Evolutionary conservation across 176 grass and related monocot species (phyloP), one percentile per base, ranked within the genome.

Genomic region (Oryza meridionalis): DNA sequence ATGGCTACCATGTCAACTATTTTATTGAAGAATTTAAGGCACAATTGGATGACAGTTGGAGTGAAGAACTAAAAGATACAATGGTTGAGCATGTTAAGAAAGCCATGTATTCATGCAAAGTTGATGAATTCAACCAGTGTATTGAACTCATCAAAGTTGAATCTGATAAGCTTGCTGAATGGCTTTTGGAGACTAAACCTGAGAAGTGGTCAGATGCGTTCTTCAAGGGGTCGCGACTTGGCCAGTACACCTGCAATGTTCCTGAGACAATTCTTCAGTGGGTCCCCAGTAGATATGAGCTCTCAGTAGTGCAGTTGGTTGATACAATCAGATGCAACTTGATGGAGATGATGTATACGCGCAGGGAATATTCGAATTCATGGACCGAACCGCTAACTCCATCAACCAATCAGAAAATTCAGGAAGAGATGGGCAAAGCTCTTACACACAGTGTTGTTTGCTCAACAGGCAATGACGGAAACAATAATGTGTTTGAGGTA

Each of bases 191-290:
- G n/a, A 84, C 64, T 46, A 92, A 92, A 86, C 93, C 90, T 55
- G 93, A 92, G 62, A 17, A 62, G 16, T 95, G 93, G 93, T 92
- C 93, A 53, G 90, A 95, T 88, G 93, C 93, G 50, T 88, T 90
- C 65, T 95, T 92, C 81, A 92, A 90, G 85, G 93, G 93, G 40
- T 65, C 82, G 44, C 78, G 93, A 35, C 85, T 92, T 83, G 87
- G 87, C 10, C 82, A 88, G 72, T 94, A 90, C 37, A 92, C 85
- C 8, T 92, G 85, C 25, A 86, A 71, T 80, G 87, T 83, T 65
- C 82, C 79, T 6, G 93, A 94, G 51, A 78, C 70, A 71, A 86
- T 94, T 81, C 79, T 78, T 44, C 79, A 86, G 17, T 94, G 93
- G 93, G 70, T 94, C 15, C 76, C 90, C 16, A 76, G 85, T 26